Conservation (phyloP, 148 eudicot species). For the Chenopodium berlandieri region DNA sequence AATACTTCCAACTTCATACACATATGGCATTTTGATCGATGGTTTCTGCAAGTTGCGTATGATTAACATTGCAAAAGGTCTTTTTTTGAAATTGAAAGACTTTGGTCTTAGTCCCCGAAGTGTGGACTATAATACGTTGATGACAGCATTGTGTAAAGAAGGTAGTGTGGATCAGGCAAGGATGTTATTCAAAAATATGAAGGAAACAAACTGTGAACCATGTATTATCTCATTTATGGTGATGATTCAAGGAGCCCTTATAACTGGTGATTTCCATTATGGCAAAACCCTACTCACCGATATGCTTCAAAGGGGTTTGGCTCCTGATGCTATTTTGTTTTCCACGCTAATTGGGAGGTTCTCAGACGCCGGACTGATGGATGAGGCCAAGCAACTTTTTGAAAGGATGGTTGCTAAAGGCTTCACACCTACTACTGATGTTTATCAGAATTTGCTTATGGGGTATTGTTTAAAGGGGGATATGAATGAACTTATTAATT, state of each 20-base stretch:
- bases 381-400: constrained; percentile 56
- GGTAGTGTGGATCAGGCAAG: constrained; percentile 63
- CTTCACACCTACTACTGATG: constrained; percentile 40
- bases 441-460: constrained; percentile 55
- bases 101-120: constrained; percentile 42
- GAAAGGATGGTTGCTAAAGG: constrained; percentile 58
- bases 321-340: constrained; percentile 53
- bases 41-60: constrained; percentile 67
- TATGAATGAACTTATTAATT: constrained; percentile 48
- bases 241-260: constrained; percentile 51
- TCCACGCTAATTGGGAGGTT: constrained; percentile 49
- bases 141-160: constrained; percentile 57
- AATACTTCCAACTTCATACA: constrained; percentile 40
- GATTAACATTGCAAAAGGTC: constrained; percentile 72
- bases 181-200: constrained; percentile 55
- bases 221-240: constrained; percentile 49
- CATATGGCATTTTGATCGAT: constrained; percentile 48
- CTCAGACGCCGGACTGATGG: constrained; percentile 53
- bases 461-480: constrained; percentile 48
- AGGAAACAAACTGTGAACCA: constrained; percentile 43
- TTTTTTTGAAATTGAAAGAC: constrained; percentile 48
- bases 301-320: constrained; percentile 59
- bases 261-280: constrained; percentile 53
- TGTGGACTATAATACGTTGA: constrained; percentile 51
- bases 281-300: constrained; percentile 44